phyloP scores from a whole-genome alignment of 2,329 filamentous ascomycete genomes.

The Beauveria asiatica region DNA sequence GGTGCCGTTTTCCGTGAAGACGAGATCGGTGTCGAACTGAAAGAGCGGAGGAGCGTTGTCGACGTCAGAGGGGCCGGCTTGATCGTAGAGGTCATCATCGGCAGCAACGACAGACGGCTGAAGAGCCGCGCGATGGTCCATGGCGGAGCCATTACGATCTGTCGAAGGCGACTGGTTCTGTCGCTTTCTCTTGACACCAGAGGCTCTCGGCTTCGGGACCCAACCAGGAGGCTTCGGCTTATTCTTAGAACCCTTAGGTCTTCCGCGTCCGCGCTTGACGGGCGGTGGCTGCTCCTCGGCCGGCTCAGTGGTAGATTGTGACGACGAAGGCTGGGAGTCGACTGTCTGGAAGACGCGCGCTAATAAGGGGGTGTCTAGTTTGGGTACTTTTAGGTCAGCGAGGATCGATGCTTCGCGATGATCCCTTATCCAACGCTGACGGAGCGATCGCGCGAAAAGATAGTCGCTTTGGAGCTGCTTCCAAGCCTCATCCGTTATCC shows the following conservation, averaged over 20 bases:
- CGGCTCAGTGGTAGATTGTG: background rate
- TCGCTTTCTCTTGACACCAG: background rate
- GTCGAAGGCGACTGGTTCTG: background rate
- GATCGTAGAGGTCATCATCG: conserved; percentile 7
- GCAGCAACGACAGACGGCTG: conserved; percentile 16
- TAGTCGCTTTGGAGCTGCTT: too few relatives aligned
- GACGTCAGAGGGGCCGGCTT: too few relatives aligned
- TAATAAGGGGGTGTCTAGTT: too few relatives aligned
- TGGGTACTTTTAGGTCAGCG: too few relatives aligned
- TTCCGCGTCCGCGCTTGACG: background rate
- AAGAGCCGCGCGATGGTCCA: conserved; percentile 25
- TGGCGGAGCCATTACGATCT: conserved; percentile 19
- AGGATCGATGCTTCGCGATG: too few relatives aligned
- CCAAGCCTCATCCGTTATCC: too few relatives aligned
- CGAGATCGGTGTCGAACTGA: conserved; percentile 24
- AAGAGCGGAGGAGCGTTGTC: background rate
- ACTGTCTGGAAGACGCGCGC: too few relatives aligned
- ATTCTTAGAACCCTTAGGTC: background rate
- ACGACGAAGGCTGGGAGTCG: too few relatives aligned
- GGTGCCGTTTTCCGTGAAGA: conserved; percentile 21
- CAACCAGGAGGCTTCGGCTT: background rate
- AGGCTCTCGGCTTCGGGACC: too few relatives aligned
- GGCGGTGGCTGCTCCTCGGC: background rate
- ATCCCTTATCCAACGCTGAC: too few relatives aligned
- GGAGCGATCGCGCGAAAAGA: too few relatives aligned